Base-by-base conservation (phyloP, 495 filamentous ascomycete species). In the Chaetomium fimeti region DNA sequence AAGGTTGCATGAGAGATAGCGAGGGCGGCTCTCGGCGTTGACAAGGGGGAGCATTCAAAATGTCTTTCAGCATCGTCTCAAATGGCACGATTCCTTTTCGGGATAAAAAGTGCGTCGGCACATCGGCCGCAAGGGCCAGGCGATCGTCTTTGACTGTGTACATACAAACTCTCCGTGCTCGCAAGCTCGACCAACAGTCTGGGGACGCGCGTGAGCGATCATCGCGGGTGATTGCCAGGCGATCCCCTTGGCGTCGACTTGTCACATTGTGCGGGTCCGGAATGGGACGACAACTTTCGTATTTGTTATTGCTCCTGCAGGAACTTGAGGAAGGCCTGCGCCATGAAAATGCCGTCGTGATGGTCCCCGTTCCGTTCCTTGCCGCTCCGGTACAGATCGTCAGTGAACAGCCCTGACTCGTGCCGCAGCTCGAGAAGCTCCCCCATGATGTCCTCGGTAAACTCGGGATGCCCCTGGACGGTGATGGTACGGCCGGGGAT, bases 391-490 rank as follows among this genome's bases (percentile, higher is more conserved):
- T 80, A 89, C 38, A 85, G 62, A 8, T 82, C 85, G 47, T 89
- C 84, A 42, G 80, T 72, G 61, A 96, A 89, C 6, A 96, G 79
- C 5, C 88, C 90, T 49, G 70, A 69, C 52, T 77, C 73, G 59
- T 88, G 83, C 36, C 92, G 78, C 49, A 72, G 63, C 29, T 80
- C 76, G 47, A 96, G 75, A 29, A 97, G 72, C 75, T 92, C 89
- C 9, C 73, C 77, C 65, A 92, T 82, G 62, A 97, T 93, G 42
- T 88, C 85, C 56, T 78, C 81, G 3, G 81, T 91, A 71, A 94
- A 96, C 75, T 98, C 93, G 8, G 93, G 93, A 72, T 98, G 93
- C 5, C 92, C 93, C 74, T 98, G 93, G 5, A 97, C 86, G 0
- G 90, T 89, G 38, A 97, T 87, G 64, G 90, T 78, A 8, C 81